Evolutionary conservation across 345 rosid species (phyloP).

Genomic region (Eucalyptus pumila): DNA sequence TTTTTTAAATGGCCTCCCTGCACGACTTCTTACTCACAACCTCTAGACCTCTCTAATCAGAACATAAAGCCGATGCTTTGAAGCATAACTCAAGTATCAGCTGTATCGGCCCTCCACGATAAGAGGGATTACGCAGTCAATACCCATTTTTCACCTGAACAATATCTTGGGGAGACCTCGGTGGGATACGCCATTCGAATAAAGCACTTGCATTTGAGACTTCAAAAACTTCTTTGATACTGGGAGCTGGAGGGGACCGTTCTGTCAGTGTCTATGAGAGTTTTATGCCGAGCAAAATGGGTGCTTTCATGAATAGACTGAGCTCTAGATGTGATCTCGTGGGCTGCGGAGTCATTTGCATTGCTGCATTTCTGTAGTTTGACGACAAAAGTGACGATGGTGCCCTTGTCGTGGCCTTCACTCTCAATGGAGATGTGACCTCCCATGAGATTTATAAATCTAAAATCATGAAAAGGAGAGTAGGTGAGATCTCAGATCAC

Average conservation of each 20-base stretch:
- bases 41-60: not conserved
- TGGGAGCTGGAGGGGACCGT: slow-evolving; percentile 3
- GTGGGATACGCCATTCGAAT: not conserved
- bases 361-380: slow-evolving; percentile 52
- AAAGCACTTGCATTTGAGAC: not conserved
- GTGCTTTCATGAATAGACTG: slow-evolving; percentile 45
- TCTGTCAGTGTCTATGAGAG: slow-evolving; percentile 4
- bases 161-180: not conserved
- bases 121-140: not conserved
- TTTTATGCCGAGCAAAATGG: slow-evolving; percentile 15
- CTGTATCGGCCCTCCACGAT: not conserved
- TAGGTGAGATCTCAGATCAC: not conserved
- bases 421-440: slow-evolving; percentile 92
- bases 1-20: too few relatives aligned
- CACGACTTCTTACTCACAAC: not conserved
- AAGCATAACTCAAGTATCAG: not conserved
- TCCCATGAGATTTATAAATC: slow-evolving; percentile 89
- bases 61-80: not conserved
- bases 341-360: slow-evolving; percentile 12
- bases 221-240: slow-evolving; percentile 40
- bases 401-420: slow-evolving; percentile 70
- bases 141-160: not conserved
- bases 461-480: not conserved
- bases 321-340: slow-evolving; percentile 24
- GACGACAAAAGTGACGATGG: slow-evolving; percentile 47